Evolutionary conservation across 768 basidiomycete genomes (phyloP).

Genomic region (Kwoniella europaea): DNA sequence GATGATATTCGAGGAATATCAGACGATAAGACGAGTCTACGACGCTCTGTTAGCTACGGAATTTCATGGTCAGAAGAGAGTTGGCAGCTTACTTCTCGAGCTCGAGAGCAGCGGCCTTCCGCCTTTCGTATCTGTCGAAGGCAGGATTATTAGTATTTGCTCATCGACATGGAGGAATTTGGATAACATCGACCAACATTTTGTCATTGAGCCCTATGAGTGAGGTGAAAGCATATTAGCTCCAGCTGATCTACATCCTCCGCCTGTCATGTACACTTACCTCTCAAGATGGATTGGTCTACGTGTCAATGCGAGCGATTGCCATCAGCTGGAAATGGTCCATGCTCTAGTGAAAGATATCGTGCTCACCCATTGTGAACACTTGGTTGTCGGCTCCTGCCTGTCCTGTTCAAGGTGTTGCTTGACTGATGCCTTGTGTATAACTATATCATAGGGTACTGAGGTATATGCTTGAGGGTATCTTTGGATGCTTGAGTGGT

Average conservation of each 20-base stretch:
- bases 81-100: constrained; percentile 77
- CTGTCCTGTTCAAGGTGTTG: not conserved
- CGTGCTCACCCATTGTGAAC: constrained; percentile 8
- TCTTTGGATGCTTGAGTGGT: not conserved
- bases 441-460: constrained; percentile 4
- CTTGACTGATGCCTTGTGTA: not conserved
- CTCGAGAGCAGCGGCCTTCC: constrained; percentile 92
- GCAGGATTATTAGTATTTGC: constrained; percentile 11
- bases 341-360: not conserved
- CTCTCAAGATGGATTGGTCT: constrained; percentile 49
- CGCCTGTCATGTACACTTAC: constrained; percentile 36
- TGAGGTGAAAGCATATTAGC: constrained; percentile 1
- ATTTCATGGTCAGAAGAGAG: not conserved
- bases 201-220: constrained; percentile 56
- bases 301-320: not conserved
- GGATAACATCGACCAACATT: constrained; percentile 33
- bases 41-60: not conserved
- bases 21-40: constrained; percentile 70
- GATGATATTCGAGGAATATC: constrained; percentile 79
- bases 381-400: not conserved
- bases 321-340: not conserved
- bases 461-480: not conserved
- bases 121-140: constrained; percentile 77
- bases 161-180: not conserved
- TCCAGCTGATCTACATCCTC: too few relatives aligned